Base-by-base conservation (phyloP, 1,284 basidiomycete genomes). In the Bondarzewia mesenterica region DNA sequence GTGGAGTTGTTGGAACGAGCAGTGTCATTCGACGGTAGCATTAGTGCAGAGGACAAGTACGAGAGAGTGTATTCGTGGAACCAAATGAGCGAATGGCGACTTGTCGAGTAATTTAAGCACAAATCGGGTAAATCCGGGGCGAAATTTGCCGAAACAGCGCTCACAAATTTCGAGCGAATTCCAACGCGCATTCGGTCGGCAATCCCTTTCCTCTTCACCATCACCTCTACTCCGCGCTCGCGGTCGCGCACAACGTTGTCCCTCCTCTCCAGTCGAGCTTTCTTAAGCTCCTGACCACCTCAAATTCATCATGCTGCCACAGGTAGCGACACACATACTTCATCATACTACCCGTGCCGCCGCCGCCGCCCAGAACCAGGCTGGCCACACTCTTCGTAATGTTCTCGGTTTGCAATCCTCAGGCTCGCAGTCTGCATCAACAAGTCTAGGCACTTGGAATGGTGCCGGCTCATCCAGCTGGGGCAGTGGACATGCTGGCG, bases 341-440 rank as follows among this genome's bases (percentile, higher is more conserved):
- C 78, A 88, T 54, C 80, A 82, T 55, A 85, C 83, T 0, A 75
- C 80, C 22, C 80, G 86, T 59, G 85, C 83, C 15, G 86, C 81
- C 45, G 77, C 82, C 2, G 78, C 80, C 42, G 82, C 82, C 40
- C 85, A 87, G 58, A 80, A 79, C 53, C 82, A 83, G 61, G 74
- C 82, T 54, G 63, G 71, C 6, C 70, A 78, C 52, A 77, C 82
- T 0, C 69, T 89, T 60, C 71, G 85, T 53, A 89, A 84, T 74
- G 86, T 83, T 47, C 73, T 88, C 48, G 83, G 86, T 57, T 61
- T 79, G 23, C 80, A 80, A 65, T 70, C 77, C 7, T 65, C 70
- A 20, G 55, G 58, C 10, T 61, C 64, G 18, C 59, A 52, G 53
- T 67, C 49, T 61, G 71, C 58, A 57, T 63, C 51, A 57, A 65